phyloP scores from a whole-genome alignment of 1,284 basidiomycete species.

The Cutaneotrichosporon cutaneum region DNA sequence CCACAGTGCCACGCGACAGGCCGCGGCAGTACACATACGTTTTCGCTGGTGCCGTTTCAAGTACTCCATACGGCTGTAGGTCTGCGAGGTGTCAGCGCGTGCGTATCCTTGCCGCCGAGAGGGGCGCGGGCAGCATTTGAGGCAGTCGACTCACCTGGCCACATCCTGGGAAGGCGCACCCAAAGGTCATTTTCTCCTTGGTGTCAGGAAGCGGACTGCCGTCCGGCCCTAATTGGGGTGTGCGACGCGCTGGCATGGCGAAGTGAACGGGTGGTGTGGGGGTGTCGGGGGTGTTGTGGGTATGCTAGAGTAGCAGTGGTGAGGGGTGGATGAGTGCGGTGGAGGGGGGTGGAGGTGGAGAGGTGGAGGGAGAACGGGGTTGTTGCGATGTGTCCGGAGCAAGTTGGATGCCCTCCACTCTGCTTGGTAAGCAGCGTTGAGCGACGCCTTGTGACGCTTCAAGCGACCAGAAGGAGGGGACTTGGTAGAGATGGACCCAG shows the following conservation, averaged over 20 bases:
- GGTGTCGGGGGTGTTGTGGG: not conserved
- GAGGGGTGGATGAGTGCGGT: not conserved
- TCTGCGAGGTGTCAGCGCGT: constrained; percentile 27
- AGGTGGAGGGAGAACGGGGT: constrained; percentile 15
- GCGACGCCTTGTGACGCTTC: not conserved
- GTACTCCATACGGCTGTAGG: constrained; percentile 53
- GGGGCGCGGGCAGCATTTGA: not conserved
- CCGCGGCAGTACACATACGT: constrained; percentile 37
- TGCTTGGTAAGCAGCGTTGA: not conserved
- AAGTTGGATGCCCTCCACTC: constrained; percentile 9
- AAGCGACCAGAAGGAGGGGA: not conserved
- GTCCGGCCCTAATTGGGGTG: constrained; percentile 20
- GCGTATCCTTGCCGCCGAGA: not conserved
- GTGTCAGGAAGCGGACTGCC: constrained; percentile 28
- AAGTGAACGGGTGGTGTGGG: not conserved
- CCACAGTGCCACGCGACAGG: constrained; percentile 3
- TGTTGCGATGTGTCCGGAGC: not conserved
- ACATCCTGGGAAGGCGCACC: constrained; percentile 46
- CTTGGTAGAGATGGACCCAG: not conserved
- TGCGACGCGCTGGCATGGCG: constrained; percentile 27
- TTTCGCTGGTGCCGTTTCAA: constrained; percentile 53
- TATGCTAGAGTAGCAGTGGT: not conserved
- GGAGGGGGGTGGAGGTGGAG: constrained; percentile 14
- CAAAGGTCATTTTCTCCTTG: constrained; percentile 50
- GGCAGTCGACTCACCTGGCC: constrained; percentile 40